Evolutionary conservation across 768 basidiomycete species (phyloP), one percentile per base, ranked within the genome.

Genomic region (Daedaleopsis sinensis): DNA sequence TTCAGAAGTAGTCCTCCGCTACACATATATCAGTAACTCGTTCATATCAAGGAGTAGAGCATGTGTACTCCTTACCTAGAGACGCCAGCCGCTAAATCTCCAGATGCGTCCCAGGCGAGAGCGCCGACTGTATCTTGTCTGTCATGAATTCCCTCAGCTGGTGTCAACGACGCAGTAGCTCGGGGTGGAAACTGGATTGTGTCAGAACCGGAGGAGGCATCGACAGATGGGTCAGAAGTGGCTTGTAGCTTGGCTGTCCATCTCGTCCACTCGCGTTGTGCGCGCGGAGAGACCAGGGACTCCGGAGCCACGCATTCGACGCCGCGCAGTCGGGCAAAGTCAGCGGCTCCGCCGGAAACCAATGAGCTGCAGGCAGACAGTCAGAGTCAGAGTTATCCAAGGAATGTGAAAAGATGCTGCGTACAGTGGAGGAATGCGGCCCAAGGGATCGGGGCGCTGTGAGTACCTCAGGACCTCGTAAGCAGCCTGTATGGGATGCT

Each of bases 1-100:
- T 94, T 94, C 57, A 94, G 79, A 54, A 94, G 76, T n/a, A 94
- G 72, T 0, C 92, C 92, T 6, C 92, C 92, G 64, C 92, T 93
- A 59, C 39, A 51, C 23, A n/a, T 49, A 23, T 11, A 42, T 57
- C 35, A 55, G 44, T 46, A 50, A 13, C 46, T 21, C 18, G 42
- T 4, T n/a, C 1, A 32, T 10, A n/a, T 11, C 6, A 32, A 59
- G 27, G 10, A n/a, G 48, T 6, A 53, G 10, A 42, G 7, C 27
- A 50, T 18, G 24, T 39, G 21, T 1, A 15, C 24, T 5, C 13
- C 37, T 43, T 52, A 66, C 89, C 89, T 91, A 35, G 90, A 93
- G 16, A 91, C 90, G 2, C 90, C 90, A n/a, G 89, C 85, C 13
- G 87, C 85, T 55, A 86, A 67, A 16, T 79, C 77, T 4, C 75